These are phyloP conservation scores for Tetraselmis striata DNA, from an alignment of 139 green algal genomes.

Conservation along the genomic window DNA sequence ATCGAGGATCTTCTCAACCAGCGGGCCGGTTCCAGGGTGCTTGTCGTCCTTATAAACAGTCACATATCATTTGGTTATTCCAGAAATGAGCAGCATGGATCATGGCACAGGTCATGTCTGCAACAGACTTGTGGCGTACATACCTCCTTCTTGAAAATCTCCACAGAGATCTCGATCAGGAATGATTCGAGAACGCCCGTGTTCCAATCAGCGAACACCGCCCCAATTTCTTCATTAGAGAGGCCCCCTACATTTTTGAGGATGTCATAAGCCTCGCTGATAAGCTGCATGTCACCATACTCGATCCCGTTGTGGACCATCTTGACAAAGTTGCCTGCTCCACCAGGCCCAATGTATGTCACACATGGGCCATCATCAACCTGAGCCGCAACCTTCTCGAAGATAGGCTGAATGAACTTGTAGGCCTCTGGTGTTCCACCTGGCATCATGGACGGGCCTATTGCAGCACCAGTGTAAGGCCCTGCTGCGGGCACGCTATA, in stretches of 20 bases:
- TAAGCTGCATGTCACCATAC: slow-evolving; percentile 25
- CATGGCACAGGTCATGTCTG: too few species aligned
- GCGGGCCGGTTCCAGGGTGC: neutral
- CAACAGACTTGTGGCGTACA: too few species aligned
- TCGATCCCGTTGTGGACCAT: slow-evolving; percentile 26
- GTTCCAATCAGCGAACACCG: slow-evolving; percentile 16
- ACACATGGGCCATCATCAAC: slow-evolving; percentile 18
- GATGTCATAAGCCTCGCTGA: slow-evolving; percentile 19
- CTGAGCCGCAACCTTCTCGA: slow-evolving; percentile 19
- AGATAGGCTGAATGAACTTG: slow-evolving; percentile 1
- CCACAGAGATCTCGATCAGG: slow-evolving; percentile 11
- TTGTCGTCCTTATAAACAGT: neutral
- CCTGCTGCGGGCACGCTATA: too few species aligned
- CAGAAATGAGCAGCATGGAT: too few species aligned
- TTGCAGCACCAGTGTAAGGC: too few species aligned
- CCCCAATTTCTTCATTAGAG: slow-evolving; percentile 7
- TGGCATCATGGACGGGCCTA: slow-evolving; percentile 15
- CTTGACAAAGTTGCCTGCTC: slow-evolving; percentile 21
- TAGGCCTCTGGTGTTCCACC: slow-evolving; percentile 9
- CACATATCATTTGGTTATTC: too few species aligned
- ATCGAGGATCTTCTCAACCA: slow-evolving; percentile 60
- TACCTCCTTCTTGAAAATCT: slow-evolving; percentile 5
- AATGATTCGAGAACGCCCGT: slow-evolving; percentile 15
- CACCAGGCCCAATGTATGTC: slow-evolving; percentile 12
- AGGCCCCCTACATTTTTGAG: slow-evolving; percentile 14